Evolutionary conservation across 2,329 filamentous ascomycete genomes (phyloP).

Genomic region (Alternaria sp.): DNA sequence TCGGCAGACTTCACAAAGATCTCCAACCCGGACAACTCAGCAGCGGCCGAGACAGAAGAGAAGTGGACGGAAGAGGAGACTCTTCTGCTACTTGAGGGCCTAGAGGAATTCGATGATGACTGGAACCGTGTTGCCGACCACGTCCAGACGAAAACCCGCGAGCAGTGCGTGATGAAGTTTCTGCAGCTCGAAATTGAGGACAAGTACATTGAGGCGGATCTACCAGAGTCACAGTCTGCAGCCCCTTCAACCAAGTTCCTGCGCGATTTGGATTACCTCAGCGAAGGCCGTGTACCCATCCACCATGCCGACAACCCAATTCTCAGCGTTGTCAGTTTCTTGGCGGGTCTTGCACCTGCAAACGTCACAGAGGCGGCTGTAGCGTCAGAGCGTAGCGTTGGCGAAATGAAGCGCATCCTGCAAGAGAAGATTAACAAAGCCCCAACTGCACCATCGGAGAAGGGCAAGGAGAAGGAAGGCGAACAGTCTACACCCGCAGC

Average conservation of each 20-base stretch:
- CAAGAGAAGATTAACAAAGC: conserved; percentile 78
- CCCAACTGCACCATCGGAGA: conserved; percentile 53
- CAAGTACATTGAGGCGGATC: conserved; percentile 89
- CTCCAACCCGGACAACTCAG: conserved; percentile 85
- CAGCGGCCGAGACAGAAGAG: conserved; percentile 81
- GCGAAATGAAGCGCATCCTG: conserved; percentile 83
- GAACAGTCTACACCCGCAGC: conserved; percentile 57
- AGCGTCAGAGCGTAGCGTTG: conserved; percentile 86
- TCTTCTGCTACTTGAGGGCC: conserved; percentile 85
- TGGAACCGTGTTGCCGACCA: conserved; percentile 94
- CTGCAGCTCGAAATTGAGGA: conserved; percentile 96
- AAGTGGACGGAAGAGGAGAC: conserved; percentile 93
- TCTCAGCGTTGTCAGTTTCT: conserved; percentile 93
- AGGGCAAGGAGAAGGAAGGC: conserved; percentile 70
- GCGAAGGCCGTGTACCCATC: conserved; percentile 83
- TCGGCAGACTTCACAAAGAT: conserved; percentile 86
- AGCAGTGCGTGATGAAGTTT: conserved; percentile 98
- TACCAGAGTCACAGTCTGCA: conserved; percentile 56
- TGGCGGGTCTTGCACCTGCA: conserved; percentile 90
- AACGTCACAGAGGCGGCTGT: conserved; percentile 79
- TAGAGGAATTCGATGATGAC: conserved; percentile 94
- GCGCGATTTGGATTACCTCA: conserved; percentile 69
- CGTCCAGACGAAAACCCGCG: conserved; percentile 87
- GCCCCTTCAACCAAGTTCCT: conserved; percentile 57
- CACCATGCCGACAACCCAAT: conserved; percentile 95